phyloP scores from a whole-genome alignment of 2,329 filamentous ascomycete genomes.

The Penicillium decumbens region DNA sequence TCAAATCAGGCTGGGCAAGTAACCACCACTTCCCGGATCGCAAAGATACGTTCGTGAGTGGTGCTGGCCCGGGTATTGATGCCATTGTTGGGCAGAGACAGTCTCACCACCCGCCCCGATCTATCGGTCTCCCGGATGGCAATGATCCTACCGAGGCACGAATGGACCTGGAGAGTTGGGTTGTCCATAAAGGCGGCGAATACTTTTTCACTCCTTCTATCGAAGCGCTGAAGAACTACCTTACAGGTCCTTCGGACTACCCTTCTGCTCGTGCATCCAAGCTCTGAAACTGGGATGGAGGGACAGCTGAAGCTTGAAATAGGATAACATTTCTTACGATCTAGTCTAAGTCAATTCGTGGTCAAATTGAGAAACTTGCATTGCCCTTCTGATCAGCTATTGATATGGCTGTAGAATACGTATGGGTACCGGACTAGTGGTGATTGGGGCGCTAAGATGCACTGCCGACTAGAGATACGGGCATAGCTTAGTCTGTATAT shows the following conservation, averaged over 20 bases:
- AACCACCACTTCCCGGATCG: conserved; percentile 17
- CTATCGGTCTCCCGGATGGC: conserved; percentile 18
- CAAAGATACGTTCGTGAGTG: conserved; percentile 8
- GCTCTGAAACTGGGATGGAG: too few species aligned
- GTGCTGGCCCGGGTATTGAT: conserved; percentile 18
- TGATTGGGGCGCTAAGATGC: too few species aligned
- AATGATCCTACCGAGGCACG: conserved; percentile 13
- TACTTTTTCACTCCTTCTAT: conserved; percentile 48
- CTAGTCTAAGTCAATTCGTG: too few species aligned
- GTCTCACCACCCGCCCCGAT: conserved; percentile 11
- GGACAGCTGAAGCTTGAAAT: too few species aligned
- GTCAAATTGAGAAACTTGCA: too few species aligned
- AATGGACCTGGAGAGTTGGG: conserved; percentile 33
- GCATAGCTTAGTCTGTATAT: too few species aligned
- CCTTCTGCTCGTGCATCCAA: too few species aligned
- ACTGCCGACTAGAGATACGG: too few species aligned
- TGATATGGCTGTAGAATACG: too few species aligned
- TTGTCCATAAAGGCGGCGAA: conserved; percentile 43
- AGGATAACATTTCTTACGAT: too few species aligned
- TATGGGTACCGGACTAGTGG: too few species aligned
- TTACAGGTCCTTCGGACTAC: not conserved
- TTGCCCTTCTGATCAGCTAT: too few species aligned
- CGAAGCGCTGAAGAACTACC: conserved; percentile 11
- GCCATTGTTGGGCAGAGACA: conserved; percentile 18
- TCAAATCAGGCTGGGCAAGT: conserved; percentile 21